These are phyloP conservation scores for Tetragonia tetragonoides DNA, from an alignment of 148 eudicot species.

Conservation along the genomic window DNA sequence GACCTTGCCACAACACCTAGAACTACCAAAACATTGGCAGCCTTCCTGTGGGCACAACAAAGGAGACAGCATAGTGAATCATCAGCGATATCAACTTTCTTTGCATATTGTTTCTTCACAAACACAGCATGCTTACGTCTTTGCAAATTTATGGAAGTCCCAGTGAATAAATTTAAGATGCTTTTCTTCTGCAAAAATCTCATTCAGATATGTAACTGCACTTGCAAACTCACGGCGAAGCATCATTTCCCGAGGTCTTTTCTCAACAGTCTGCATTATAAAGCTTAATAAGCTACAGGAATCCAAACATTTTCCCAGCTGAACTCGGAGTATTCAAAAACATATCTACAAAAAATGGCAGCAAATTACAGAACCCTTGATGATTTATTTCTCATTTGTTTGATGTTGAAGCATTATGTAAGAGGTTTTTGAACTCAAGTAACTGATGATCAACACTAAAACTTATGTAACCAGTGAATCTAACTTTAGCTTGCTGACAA, in stretches of 20 bases:
- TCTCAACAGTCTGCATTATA: constrained; percentile 83
- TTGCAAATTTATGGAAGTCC: constrained; percentile 98
- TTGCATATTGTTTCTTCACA: constrained; percentile 7
- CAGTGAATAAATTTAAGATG: constrained; percentile 85
- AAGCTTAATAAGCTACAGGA: constrained; percentile 11
- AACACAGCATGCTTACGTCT: constrained; percentile 59
- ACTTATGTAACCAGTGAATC: too few relatives aligned
- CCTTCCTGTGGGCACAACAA: constrained; percentile 57
- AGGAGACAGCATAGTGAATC: constrained; percentile 27
- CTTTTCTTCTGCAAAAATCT: constrained; percentile 70
- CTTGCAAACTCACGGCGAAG: constrained; percentile 87
- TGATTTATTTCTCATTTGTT: background rate
- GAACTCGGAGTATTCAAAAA: background rate
- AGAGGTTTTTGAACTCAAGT: background rate
- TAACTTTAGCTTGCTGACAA: too few relatives aligned
- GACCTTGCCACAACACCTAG: constrained; percentile 85
- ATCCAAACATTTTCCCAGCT: background rate
- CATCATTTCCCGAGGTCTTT: constrained; percentile 98
- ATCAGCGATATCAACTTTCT: constrained; percentile 1
- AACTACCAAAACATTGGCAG: constrained; percentile 95
- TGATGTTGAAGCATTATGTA: background rate
- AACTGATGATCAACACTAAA: too few relatives aligned
- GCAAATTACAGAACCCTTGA: background rate
- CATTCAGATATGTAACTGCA: constrained; percentile 96
- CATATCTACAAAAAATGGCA: background rate